Base-by-base conservation (phyloP, 257 asterid species). In the Forsythia suspensa region DNA sequence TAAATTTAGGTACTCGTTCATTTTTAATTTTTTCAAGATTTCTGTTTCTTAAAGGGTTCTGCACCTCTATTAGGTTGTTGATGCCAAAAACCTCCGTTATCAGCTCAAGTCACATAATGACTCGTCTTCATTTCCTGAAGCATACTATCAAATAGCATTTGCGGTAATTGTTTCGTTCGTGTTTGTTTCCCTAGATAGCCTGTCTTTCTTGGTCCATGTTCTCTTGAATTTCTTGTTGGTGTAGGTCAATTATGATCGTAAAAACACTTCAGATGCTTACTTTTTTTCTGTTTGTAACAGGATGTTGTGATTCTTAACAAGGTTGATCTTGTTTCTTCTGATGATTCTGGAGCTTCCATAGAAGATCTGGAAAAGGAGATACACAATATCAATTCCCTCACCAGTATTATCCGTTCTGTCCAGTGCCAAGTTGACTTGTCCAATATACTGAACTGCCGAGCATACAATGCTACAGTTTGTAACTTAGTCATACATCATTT, bases 231-330 rank as follows among this genome's bases (percentile, higher is more conserved):
- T 78, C 34, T 59, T 57, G 39, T 20, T 71, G 74, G 43, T 63
- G n/a, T 46, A 37, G 61, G 79, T 79, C 36, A 46, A 68, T 76
- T 57, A 16, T 68, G 69, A 39, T 73, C 48, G 36, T 39, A 46
- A 2, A 76, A 73, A 75, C 71, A 59, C 51, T 77, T 83, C 74
- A 18, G 20, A 43, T 70, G 74, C 21, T 80, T 48, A n/a, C 29
- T 79, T 71, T 41, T 4, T 41, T 66, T 61, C 40, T 72, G 46
- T 66, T 76, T 79, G 77, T 73, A 66, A 37, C 78, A 95, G 99
- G 99, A 95, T 92, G 91, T 95, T 61, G 97, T 95, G 83, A 92
- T 95, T 85, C 97, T 95, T 82, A 95, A 95, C 86, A 95, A 95
- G 85, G 86, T 95, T 81, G 99, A 95, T 91, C 89, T 90, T 77